Base-by-base conservation (phyloP, 2,329 filamentous ascomycete genomes). In the Aspergillus tamarii region DNA sequence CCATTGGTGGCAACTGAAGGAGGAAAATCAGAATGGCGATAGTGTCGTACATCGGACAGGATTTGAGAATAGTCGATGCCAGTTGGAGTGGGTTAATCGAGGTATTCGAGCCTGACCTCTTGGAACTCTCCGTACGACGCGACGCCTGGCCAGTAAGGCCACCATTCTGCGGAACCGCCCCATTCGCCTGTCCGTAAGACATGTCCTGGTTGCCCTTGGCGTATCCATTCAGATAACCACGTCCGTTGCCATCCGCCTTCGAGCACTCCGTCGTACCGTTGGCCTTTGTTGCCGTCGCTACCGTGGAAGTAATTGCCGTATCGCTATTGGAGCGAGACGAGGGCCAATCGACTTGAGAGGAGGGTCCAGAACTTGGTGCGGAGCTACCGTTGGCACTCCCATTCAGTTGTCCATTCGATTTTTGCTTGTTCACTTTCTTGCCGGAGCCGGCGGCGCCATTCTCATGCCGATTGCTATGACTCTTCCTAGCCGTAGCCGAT, bases 1-100 rank as follows among this genome's bases (percentile, higher is more conserved):
- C 89, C 73, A 94, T 89, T 26, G 94, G 92, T 34, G 94, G 94
- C 11, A 97, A 88, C 76, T 96, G 94, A 80, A 97, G 91, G 70
- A 98, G 87, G 72, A 97, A 91, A 80, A 97, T 97, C 77, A 98
- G 88, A 74, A 98, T 97, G 76, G 94, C 93, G 80, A 97, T 92
- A 65, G 94, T 97, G 81, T 98, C 94, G 81, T 93, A 91, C 75
- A 97, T 88, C 60, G 94, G 94, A 73, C 94, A 94, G 59, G 93
- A 93, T 73, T 89, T 89, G 76, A 98, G 87, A 72, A 98, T 94
- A 61, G 93, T 97, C 70, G 92, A 87, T 67, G 91, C 90, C 68
- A 96, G 84, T 72, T 91, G 89, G 70, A 96, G 81, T 55, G 91
- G 88, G 64, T 91, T 91, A 60, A 88, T 88, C 70, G 89, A 89